These are phyloP conservation scores for Herpetomonas samuelpessoai DNA, from an alignment of 208 protist species.

Conservation along the genomic window DNA sequence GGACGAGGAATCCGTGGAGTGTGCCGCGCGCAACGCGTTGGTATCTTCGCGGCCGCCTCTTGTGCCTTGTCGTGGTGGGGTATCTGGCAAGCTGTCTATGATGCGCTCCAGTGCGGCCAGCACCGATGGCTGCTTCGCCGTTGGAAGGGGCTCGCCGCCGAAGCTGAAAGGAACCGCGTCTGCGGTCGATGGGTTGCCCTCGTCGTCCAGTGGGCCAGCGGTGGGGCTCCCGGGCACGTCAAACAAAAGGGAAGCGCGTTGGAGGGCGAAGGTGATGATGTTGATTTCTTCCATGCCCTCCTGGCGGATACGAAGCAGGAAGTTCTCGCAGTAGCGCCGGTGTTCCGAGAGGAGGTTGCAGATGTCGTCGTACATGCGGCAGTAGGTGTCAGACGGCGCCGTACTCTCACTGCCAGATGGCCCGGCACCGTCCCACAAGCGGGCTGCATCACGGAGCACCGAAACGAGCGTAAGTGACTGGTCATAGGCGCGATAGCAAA, in stretches of 20 bases:
- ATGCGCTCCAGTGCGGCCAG: conserved; percentile 36
- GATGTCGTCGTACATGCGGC: background rate
- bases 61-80: background rate
- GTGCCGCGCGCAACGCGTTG: no score
- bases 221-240: background rate
- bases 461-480: conserved; percentile 8
- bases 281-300: conserved; percentile 41
- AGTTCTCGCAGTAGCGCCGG: conserved; percentile 33
- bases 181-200: background rate
- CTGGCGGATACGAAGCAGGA: conserved; percentile 27
- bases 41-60: no score
- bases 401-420: no score
- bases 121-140: conserved; percentile 24
- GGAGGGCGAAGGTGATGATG: conserved; percentile 54
- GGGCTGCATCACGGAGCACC: background rate
- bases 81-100: no score
- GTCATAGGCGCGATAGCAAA: conserved; percentile 40
- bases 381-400: background rate
- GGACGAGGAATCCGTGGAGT: no score
- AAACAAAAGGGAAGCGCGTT: conserved; percentile 25
- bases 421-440: no score
- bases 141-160: conserved; percentile 20
- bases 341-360: conserved; percentile 28
- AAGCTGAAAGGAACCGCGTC: conserved; percentile 1
- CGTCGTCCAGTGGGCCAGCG: background rate